Conservation (phyloP, 2,329 filamentous ascomycete species). For the Trichoderma endophyticum region DNA sequence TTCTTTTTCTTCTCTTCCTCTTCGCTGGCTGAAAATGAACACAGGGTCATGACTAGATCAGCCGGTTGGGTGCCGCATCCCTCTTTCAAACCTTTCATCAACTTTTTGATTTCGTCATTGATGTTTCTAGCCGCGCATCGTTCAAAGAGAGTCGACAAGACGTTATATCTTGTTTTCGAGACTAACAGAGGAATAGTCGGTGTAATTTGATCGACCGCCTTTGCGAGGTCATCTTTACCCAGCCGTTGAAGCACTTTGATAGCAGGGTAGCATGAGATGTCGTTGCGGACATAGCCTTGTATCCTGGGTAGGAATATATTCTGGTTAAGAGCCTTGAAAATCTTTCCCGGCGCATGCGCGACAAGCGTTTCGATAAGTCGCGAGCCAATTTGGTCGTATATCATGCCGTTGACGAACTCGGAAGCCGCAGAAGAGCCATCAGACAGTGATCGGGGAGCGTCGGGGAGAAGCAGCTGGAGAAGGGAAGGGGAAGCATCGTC, state of each 20-base stretch:
- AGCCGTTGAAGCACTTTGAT: constrained; percentile 79
- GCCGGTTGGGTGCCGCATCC: constrained; percentile 48
- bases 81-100: constrained; percentile 47
- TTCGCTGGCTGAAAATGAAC: constrained; percentile 40
- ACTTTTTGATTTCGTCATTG: constrained; percentile 47
- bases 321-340: constrained; percentile 84
- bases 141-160: constrained; percentile 80
- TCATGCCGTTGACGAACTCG: constrained; percentile 76
- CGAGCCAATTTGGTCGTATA: constrained; percentile 89
- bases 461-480: constrained; percentile 74
- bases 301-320: constrained; percentile 78
- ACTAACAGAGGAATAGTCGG: constrained; percentile 72
- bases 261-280: constrained; percentile 84
- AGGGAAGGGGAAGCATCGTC: constrained; percentile 49
- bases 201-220: constrained; percentile 67
- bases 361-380: constrained; percentile 86
- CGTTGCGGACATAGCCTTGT: constrained; percentile 78
- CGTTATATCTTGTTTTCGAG: constrained; percentile 69
- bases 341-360: constrained; percentile 73
- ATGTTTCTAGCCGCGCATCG: constrained; percentile 69
- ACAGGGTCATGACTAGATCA: constrained; percentile 49
- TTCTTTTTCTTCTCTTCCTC: constrained; percentile 32
- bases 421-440: constrained; percentile 70
- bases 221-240: constrained; percentile 78
- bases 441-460: constrained; percentile 64